Evolutionary conservation across 495 filamentous ascomycete species (phyloP), one percentile per base, ranked within the genome.

Genomic region (Penicillium arizonense): DNA sequence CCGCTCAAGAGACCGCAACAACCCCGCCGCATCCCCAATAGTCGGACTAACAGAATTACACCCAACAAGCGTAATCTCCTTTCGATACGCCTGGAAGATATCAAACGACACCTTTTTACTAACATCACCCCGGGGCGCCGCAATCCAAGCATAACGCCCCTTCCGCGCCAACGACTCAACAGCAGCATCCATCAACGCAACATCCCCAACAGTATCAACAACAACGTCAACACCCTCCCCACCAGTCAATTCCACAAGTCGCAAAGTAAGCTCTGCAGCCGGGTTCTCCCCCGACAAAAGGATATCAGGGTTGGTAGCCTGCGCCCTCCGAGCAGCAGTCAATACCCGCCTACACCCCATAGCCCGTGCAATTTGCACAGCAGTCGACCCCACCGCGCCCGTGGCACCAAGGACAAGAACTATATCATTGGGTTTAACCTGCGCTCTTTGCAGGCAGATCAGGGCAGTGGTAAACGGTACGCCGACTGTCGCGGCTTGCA

Each of bases 131-230:
- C 47, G 51, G 11, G 60, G 60, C 12, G 56, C 60, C 1, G 60
- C 38, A 47, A 63, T 63, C 60, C 60, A 63, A 10, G 35, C 24
- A 44, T 57, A 59, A 0, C 60, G 60, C 3, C 60, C 60, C 48
- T 50, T 42, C 9, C 24, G 5, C 21, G 50, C 56, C 47, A 63
- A 39, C 24, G 49, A 37, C 23, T 55, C 53, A 26, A 63, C 13
- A 7, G 43, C 35, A 5, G 39, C 53, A 14, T 44, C 41, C 60
- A 63, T 63, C 43, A 63, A 30, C 1, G 14, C 28, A 24, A 59
- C 14, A 28, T 63, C 49, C 10, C 60, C 60, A 21, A 63, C 53
- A 1, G 56, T 57, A 23, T 62, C 55, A 42, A 62, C 50, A 13
- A 58, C 52, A 38, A 56, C 59, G 47, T 62, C 55, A 6, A 62